Percentiles rank a stretch among this genome's conserved stretches.
Evolutionary conservation across 768 basidiomycete genomes (phyloP).

Genomic region (Podaxis sp.): DNA sequence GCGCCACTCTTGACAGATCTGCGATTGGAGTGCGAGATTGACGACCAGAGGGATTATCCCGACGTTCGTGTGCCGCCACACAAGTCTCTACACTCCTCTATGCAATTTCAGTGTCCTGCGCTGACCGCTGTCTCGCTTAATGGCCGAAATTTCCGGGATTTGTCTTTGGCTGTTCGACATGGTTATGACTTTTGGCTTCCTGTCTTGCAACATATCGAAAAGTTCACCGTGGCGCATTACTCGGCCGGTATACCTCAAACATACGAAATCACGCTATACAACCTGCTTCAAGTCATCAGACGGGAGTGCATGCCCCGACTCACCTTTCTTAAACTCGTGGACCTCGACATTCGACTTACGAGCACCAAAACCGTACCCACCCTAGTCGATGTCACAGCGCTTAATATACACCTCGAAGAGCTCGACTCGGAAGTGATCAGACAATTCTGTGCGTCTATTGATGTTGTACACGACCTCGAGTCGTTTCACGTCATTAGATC

Average conservation of each 20-base stretch:
- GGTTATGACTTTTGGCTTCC: constrained; percentile 13
- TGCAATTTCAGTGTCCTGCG: constrained; percentile 7
- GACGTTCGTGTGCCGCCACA: background rate
- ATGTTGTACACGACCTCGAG: constrained; percentile 15
- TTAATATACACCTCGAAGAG: constrained; percentile 21
- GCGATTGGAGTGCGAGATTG: constrained; percentile 18
- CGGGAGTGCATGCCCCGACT: constrained; percentile 15
- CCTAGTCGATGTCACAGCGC: constrained; percentile 6
- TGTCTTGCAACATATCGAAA: constrained; percentile 14
- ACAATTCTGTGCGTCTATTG: constrained; percentile 12
- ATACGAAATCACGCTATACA: constrained; percentile 6
- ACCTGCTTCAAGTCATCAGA: constrained; percentile 13
- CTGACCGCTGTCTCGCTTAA: constrained; percentile 20
- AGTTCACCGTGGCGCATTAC: constrained; percentile 17
- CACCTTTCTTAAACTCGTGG: constrained; percentile 18
- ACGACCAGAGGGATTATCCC: constrained; percentile 16
- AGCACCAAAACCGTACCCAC: background rate
- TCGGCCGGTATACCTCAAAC: constrained; percentile 1
- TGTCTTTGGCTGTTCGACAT: constrained; percentile 7
- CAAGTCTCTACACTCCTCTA: background rate
- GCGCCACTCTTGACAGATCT: constrained; percentile 10
- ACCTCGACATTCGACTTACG: constrained; percentile 13
- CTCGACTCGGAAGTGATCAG: constrained; percentile 15
- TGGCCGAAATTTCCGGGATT: constrained; percentile 21
- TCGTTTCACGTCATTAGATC: constrained; percentile 18